Percentiles rank a stretch among this genome's conserved stretches.
Conservation (phyloP, 139 green algal species). For the Chara braunii region DNA sequence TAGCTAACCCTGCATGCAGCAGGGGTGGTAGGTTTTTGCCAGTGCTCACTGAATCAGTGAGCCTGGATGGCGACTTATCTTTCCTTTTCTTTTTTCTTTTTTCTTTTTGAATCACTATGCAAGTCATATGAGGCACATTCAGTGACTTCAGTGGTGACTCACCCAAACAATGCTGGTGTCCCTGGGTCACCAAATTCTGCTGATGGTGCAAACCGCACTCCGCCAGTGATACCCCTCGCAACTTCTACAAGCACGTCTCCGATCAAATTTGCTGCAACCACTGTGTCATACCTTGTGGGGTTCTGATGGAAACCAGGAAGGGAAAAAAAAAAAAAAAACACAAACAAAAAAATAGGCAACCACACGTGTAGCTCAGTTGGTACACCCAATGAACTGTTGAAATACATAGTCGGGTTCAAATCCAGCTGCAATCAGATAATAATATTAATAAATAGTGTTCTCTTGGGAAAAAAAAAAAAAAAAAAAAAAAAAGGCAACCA, state of each 20-base stretch:
- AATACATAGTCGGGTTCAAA: not conserved
- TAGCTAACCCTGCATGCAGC: not conserved
- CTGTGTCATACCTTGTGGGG: not conserved
- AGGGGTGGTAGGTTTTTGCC: not conserved
- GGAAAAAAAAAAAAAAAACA: no score
- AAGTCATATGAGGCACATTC: not conserved
- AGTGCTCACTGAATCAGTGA: not conserved
- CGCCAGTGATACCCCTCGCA: slow-evolving; percentile 3
- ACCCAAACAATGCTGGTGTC: slow-evolving; percentile 1
- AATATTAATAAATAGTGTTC: not conserved
- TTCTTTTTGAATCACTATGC: not conserved
- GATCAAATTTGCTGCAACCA: not conserved
- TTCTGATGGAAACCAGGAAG: not conserved
- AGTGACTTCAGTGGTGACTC: not conserved
- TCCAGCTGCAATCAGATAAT: not conserved
- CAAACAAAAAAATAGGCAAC: no score
- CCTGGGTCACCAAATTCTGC: not conserved
- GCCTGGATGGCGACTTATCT: not conserved
- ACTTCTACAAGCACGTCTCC: slow-evolving; percentile 4
- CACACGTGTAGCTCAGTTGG: no score
- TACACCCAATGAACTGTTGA: no score
- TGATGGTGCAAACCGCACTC: not conserved
- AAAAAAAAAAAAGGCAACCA: not conserved
- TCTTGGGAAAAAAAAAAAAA: not conserved
- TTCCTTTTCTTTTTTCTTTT: not conserved